phyloP scores from a whole-genome alignment of 2,329 filamentous ascomycete species.

The Tolypocladium pustulatum region DNA sequence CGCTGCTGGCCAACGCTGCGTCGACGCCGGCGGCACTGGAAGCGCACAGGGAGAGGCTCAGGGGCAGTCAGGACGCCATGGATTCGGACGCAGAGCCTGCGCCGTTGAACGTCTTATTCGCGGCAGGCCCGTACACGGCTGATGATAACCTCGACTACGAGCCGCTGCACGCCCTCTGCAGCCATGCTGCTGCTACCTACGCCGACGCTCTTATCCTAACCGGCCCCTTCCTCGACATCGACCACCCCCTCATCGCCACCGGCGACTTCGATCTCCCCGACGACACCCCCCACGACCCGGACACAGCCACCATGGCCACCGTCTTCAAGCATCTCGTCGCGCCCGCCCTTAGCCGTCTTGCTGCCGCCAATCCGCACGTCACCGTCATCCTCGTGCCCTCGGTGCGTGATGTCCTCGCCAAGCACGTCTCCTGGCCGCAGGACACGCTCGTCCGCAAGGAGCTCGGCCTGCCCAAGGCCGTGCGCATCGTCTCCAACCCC shows the following conservation, averaged over 20 bases:
- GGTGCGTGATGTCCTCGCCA: conserved; percentile 69
- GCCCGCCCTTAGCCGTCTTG: conserved; percentile 60
- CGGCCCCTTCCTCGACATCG: conserved; percentile 84
- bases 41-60: conserved; percentile 57
- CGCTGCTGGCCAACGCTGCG: conserved; percentile 63
- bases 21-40: conserved; percentile 57
- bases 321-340: conserved; percentile 77
- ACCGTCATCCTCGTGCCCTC: conserved; percentile 78
- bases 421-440: conserved; percentile 77
- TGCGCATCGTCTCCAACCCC: conserved; percentile 75
- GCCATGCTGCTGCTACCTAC: conserved; percentile 60
- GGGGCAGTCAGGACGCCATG: conserved; percentile 53
- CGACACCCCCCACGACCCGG: conserved; percentile 56
- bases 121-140: conserved; percentile 81
- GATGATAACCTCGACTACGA: conserved; percentile 90
- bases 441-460: conserved; percentile 56
- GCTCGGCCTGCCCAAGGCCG: conserved; percentile 67
- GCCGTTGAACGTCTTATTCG: conserved; percentile 68
- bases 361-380: conserved; percentile 58
- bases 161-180: conserved; percentile 71
- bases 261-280: conserved; percentile 71
- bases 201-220: conserved; percentile 71
- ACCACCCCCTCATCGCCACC: conserved; percentile 77
- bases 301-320: conserved; percentile 69
- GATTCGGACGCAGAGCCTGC: conserved; percentile 39